Evolutionary conservation across 2,329 filamentous ascomycete genomes (phyloP), one percentile per base, ranked within the genome.

Genomic region (Hymenoscyphus albidus): DNA sequence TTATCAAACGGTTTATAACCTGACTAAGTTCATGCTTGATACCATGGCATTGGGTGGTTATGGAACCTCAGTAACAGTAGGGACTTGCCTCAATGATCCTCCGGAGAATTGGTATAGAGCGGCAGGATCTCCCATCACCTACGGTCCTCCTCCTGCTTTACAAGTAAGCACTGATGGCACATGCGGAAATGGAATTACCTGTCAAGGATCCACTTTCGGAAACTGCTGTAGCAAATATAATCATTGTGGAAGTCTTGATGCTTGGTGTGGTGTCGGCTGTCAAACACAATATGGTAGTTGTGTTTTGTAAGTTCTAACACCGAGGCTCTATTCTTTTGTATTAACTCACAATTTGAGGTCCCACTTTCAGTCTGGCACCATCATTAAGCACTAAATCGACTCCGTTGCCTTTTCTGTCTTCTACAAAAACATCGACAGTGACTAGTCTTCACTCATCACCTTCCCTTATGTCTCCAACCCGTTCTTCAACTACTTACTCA

Each of bases 11-110:
- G 75, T 72, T 9, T 60, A 67, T 5, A 71, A 70, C 38, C 64
- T 78, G n/a, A 71, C 71, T 2, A 59, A 65, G 0, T 75, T 69
- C 55, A 75, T 76, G 70, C 40, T 76, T 10, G 51, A 67, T 2
- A 64, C 56, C 51, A 71, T 80, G 58, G 65, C 68, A 12, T 65
- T 62, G 2, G 71, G 75, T 35, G 78, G 77, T 0, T 73, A 64
- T 57, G 63, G 62, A 72, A 75, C 73, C 62, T 79, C 80, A 18
- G 35, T 35, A 6, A 78, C 79, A 3, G 76, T 80, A 39, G 80
- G 79, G 1, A 74, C 78, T 44, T 81, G 80, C 68, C 69, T 82
- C 55, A 76, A 76, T 6, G 78, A 82, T 65, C 68, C 78, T 16
- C 59, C 63, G 16, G 75, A 70, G 12, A 71, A 75, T 57, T 82